A percentile compares a stretch with the other conserved stretches of the same genome.
These are phyloP conservation scores for Irpex lacteus DNA, from an alignment of 1,284 basidiomycete species.

Conservation along the genomic window DNA sequence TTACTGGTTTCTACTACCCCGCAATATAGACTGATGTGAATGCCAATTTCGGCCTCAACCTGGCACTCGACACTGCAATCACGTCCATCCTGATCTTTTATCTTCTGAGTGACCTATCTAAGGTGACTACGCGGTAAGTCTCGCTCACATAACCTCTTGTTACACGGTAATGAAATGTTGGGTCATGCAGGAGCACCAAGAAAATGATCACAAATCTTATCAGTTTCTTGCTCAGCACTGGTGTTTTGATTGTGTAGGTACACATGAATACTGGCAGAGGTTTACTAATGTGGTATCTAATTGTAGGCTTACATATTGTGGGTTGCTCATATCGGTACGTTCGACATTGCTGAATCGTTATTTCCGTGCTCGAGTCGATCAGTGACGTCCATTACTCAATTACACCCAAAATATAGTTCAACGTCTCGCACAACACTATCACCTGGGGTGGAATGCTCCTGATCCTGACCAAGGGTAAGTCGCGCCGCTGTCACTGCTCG, in stretches of 20 bases:
- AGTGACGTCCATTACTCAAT: no score
- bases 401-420: no score
- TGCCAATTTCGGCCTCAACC: neutral
- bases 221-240: neutral
- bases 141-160: neutral
- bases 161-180: neutral
- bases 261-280: neutral
- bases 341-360: neutral
- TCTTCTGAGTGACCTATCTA: neutral
- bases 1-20: neutral
- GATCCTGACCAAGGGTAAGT: neutral
- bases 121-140: neutral
- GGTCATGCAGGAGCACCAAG: neutral
- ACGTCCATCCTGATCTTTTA: neutral
- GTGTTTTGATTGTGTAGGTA: neutral
- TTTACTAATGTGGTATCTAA: neutral
- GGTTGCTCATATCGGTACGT: neutral
- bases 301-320: neutral
- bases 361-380: neutral
- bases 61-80: neutral
- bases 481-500: neutral
- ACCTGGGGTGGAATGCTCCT: neutral
- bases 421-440: neutral
- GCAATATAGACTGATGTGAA: neutral
- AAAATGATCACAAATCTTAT: neutral